Evolutionary conservation across 768 basidiomycete species (phyloP), one percentile per base, ranked within the genome.

Genomic region (Pleurotus giganteus): DNA sequence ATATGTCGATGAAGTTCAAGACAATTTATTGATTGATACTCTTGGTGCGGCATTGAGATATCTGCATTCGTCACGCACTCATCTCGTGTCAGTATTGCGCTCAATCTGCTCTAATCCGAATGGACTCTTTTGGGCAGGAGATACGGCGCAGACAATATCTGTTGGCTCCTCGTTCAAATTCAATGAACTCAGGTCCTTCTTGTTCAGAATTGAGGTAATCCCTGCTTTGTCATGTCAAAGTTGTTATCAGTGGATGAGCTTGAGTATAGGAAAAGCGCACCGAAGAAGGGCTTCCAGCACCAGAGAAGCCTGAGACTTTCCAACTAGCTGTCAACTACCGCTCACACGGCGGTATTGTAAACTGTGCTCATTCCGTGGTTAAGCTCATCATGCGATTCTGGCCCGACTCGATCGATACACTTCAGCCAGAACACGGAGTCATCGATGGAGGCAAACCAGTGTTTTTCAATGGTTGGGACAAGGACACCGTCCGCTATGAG

Each of bases 91-190:
- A 89, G 88, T 90, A 3, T 65, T 90, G 36, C 71, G 86, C 27
- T 71, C 72, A 0, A 63, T 90, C n/a, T 89, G 85, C 57, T 66
- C 66, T 9, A 89, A 89, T 60, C 76, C 80, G 0, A 71, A 86
- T 47, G 88, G 88, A 0, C 66, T 89, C 17, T 86, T 90, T 58
- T 89, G 86, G 85, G 88, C 87, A 1, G 89, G 89, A 0, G 89
- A 91, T 62, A 89, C 89, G 0, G 87, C 89, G 0, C 89, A 91
- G 58, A 86, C 88, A 0, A 90, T 91, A 34, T 83, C 86, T 0
- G 77, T 80, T 0, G 89, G 88, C 2, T 87, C 85, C 57, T 78
- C 85, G 0, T 91, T 91, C 60, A 71, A 83, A 8, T 91, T 91
- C 63, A 71, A 85, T 52, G 86, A 89, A 41, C 63, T 91, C 47